Conservation (phyloP, 2,329 filamentous ascomycete species). For the Zymoseptoria pseudotritici region DNA sequence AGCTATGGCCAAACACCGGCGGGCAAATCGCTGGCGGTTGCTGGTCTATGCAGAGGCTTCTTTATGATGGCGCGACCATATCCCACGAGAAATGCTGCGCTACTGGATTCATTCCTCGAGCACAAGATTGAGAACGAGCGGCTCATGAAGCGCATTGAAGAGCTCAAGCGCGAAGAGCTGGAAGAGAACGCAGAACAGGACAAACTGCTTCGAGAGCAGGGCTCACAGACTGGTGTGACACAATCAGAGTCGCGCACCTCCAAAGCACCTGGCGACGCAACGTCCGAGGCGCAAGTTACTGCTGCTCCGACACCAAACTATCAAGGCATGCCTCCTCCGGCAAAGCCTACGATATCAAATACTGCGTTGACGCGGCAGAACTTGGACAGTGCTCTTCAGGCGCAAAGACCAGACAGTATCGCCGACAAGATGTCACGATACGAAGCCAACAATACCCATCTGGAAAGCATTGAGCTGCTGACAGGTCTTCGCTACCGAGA, state of each 20-base stretch:
- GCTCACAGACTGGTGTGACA: constrained; percentile 16
- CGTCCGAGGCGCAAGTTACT: constrained; percentile 10
- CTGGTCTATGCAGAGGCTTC: constrained; percentile 74
- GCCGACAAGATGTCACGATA: constrained; percentile 79
- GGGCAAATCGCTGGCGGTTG: constrained; percentile 35
- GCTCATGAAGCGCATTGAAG: constrained; percentile 72
- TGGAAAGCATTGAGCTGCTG: constrained; percentile 86
- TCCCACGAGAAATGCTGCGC: constrained; percentile 74
- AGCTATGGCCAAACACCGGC: constrained; percentile 17
- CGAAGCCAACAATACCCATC: constrained; percentile 62
- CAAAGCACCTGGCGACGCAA: constrained; percentile 11
- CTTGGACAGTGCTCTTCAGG: constrained; percentile 62
- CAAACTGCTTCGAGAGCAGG: constrained; percentile 41
- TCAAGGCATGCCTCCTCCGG: constrained; percentile 58
- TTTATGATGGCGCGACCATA: constrained; percentile 92
- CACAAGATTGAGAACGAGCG: constrained; percentile 96
- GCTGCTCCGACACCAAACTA: constrained; percentile 30
- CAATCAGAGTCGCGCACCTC: constrained; percentile 17
- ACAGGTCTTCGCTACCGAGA: constrained; percentile 83
- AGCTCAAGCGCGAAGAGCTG: constrained; percentile 76
- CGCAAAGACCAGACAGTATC: constrained; percentile 64
- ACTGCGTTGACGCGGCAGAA: constrained; percentile 70
- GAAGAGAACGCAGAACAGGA: constrained; percentile 66
- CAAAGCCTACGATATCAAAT: constrained; percentile 56
- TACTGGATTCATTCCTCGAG: constrained; percentile 88